Evolutionary conservation across 331 rosid genomes (phyloP).

Genomic region (Quercus phellos): DNA sequence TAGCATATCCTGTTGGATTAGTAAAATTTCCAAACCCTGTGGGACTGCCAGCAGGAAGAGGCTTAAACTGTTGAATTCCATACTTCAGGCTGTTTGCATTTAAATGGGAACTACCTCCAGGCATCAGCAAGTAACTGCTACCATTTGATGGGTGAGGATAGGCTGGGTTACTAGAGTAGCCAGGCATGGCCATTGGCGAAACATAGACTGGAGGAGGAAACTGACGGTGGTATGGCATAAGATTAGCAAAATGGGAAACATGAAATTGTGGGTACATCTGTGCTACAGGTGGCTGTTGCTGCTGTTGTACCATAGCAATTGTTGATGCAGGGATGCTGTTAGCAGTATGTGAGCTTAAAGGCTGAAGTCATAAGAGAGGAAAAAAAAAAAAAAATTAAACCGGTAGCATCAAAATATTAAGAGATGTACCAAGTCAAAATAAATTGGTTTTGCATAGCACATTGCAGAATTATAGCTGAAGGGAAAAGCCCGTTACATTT

Average conservation of each 20-base stretch:
- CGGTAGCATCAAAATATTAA: not conserved
- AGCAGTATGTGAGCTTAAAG: conserved; percentile 49
- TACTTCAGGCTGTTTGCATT: conserved; percentile 82
- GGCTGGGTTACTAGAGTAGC: conserved; percentile 75
- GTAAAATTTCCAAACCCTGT: conserved; percentile 80
- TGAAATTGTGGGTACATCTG: conserved; percentile 98
- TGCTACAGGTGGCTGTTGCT: conserved; percentile 56
- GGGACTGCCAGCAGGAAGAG: conserved; percentile 81
- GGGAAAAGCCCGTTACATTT: not conserved
- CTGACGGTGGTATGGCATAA: conserved; percentile 93
- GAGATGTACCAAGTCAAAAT: too few relatives aligned
- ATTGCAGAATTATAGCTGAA: not conserved
- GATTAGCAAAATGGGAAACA: conserved; percentile 77
- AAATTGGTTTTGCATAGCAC: not conserved
- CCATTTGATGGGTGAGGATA: conserved; percentile 90
- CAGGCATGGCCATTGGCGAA: conserved; percentile 95
- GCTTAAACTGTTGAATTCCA: conserved; percentile 90
- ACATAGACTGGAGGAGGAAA: conserved; percentile 83
- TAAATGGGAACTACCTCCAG: conserved; percentile 79
- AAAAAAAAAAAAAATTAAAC: not conserved
- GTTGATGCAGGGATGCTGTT: conserved; percentile 62
- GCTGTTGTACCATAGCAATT: conserved; percentile 76
- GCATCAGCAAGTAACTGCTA: conserved; percentile 83
- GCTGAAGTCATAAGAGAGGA: conserved; percentile 39
- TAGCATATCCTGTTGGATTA: conserved; percentile 76